These are phyloP conservation scores for Colletotrichum sp. DNA, from an alignment of 2,329 filamentous ascomycete species.

Conservation along the genomic window DNA sequence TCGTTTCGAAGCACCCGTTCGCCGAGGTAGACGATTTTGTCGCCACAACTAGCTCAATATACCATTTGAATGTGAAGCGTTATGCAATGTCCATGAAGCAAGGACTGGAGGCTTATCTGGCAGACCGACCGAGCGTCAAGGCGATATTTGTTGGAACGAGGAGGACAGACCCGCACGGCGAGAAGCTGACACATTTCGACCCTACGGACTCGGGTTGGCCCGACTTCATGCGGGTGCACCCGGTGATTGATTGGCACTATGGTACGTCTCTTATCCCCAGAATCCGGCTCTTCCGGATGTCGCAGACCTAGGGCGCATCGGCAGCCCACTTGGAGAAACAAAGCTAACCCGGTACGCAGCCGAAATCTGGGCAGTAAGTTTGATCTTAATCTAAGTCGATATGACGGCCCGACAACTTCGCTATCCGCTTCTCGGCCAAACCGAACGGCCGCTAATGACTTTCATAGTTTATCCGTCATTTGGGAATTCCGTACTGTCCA, in stretches of 20 bases:
- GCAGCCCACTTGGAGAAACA: background rate
- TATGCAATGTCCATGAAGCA: slow-evolving; percentile 82
- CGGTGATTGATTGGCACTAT: slow-evolving; percentile 98
- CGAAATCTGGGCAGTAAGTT: slow-evolving; percentile 89
- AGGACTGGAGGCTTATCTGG: slow-evolving; percentile 80
- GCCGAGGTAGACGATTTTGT: slow-evolving; percentile 88
- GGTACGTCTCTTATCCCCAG: slow-evolving; percentile 30
- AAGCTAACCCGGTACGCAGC: slow-evolving; percentile 30
- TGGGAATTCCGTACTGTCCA: slow-evolving; percentile 82
- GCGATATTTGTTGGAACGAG: slow-evolving; percentile 89
- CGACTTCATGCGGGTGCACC: slow-evolving; percentile 89
- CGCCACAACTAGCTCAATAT: slow-evolving; percentile 64
- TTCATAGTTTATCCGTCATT: slow-evolving; percentile 74
- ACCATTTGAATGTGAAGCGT: slow-evolving; percentile 77
- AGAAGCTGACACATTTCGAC: slow-evolving; percentile 80
- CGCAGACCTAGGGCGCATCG: background rate
- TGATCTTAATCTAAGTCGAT: background rate
- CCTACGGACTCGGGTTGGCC: slow-evolving; percentile 91
- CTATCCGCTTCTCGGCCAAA: background rate
- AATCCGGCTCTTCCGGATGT: background rate
- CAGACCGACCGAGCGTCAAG: slow-evolving; percentile 66
- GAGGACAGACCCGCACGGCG: slow-evolving; percentile 90
- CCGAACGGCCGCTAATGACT: background rate
- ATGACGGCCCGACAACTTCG: background rate
- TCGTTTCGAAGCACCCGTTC: slow-evolving; percentile 85